These are phyloP conservation scores for Plectosphaerella sp. DNA, from an alignment of 2,329 filamentous ascomycete species.

Conservation along the genomic window DNA sequence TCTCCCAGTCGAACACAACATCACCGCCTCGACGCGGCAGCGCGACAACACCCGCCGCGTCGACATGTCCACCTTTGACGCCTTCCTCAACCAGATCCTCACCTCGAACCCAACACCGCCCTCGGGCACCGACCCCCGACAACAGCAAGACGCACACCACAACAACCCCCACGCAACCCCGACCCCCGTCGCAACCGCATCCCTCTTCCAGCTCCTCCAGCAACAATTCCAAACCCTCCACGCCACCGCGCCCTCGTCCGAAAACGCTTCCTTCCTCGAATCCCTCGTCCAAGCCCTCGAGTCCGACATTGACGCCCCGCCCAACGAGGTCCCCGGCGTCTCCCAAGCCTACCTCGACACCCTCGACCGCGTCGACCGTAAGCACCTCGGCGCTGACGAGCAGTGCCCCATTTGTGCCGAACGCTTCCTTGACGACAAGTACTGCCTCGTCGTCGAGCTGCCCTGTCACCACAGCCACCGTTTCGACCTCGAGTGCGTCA, in stretches of 20 bases:
- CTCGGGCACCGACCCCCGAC: constrained; percentile 18
- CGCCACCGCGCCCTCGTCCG: constrained; percentile 39
- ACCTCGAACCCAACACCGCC: constrained; percentile 20
- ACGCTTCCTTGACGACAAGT: constrained; percentile 55
- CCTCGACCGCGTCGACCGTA: constrained; percentile 53
- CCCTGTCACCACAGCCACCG: constrained; percentile 54
- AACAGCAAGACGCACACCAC: constrained; percentile 47
- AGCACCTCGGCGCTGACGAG: constrained; percentile 44
- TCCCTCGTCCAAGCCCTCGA: constrained; percentile 44
- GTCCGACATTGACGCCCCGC: constrained; percentile 46
- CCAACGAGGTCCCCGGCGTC: constrained; percentile 48
- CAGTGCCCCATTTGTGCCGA: constrained; percentile 61
- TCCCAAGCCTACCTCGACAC: constrained; percentile 54
- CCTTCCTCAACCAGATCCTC: constrained; percentile 50
- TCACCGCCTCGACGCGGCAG: constrained; percentile 38
- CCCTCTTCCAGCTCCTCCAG: constrained; percentile 54
- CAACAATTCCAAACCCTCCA: constrained; percentile 52
- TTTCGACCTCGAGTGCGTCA: constrained; percentile 65
- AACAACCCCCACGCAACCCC: constrained; percentile 55
- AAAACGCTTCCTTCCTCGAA: constrained; percentile 46
- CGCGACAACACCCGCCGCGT: constrained; percentile 46
- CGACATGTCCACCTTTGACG: constrained; percentile 61
- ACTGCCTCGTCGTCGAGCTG: constrained; percentile 59
- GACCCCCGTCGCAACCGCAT: constrained; percentile 54
- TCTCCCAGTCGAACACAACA: constrained; percentile 55